Conservation (phyloP, 352 stramenopile genomes). For the Phytophthora citrophthora region DNA sequence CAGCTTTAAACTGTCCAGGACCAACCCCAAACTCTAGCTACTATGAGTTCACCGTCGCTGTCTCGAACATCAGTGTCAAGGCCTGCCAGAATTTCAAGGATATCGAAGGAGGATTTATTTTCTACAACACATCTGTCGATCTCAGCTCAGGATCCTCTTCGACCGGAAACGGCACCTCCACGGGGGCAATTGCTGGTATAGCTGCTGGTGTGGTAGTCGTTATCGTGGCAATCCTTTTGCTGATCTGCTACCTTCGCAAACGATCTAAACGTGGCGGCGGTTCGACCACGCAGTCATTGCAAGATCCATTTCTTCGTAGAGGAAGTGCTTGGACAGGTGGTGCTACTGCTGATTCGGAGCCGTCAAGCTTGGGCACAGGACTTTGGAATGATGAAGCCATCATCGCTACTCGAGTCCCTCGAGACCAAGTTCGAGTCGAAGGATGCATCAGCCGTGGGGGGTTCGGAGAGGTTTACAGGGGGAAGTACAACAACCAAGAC, state of each 20-base stretch:
- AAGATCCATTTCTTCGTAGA: conserved; percentile 4
- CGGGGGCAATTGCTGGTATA: not conserved
- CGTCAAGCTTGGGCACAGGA: not conserved
- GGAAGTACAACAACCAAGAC: conserved; percentile 37
- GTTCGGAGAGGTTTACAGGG: conserved; percentile 49
- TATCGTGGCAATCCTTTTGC: conserved; percentile 4
- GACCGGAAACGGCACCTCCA: not conserved
- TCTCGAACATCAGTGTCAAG: not conserved
- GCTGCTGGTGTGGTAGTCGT: not conserved
- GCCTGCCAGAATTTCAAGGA: no score
- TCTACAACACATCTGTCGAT: no score
- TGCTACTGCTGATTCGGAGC: conserved; percentile 5
- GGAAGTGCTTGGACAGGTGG: conserved; percentile 7
- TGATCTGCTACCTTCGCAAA: conserved; percentile 1
- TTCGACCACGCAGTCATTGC: not conserved
- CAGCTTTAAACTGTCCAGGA: conserved; percentile 1
- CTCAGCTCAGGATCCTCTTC: not conserved
- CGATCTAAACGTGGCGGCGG: not conserved
- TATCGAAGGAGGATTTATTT: not conserved
- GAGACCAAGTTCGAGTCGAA: conserved; percentile 6
- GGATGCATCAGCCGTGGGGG: conserved; percentile 24
- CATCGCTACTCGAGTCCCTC: conserved; percentile 14
- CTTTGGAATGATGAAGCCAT: conserved; percentile 13
- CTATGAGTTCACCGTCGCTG: conserved; percentile 10
- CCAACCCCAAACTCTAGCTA: not conserved